These are phyloP conservation scores for Herpetospermum pedunculosum DNA, from an alignment of 306 rosid genomes.

Conservation along the genomic window DNA sequence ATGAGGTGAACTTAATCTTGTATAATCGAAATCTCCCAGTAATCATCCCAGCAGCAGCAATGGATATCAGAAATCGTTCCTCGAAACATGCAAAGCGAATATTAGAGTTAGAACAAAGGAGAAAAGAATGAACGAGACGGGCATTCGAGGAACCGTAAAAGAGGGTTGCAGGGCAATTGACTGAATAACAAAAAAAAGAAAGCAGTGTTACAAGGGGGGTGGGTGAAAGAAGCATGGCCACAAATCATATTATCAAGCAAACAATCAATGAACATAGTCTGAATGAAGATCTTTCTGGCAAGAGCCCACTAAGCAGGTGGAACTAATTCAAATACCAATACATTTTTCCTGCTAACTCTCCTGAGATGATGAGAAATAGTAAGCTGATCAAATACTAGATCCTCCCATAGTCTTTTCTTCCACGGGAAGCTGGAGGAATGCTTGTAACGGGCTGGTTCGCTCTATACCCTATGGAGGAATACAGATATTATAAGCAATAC, in stretches of 20 bases:
- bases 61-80: slow-evolving; percentile 1
- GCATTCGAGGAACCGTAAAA: background rate
- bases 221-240: slow-evolving; percentile 20
- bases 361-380: slow-evolving; percentile 10
- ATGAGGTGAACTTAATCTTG: slow-evolving; percentile 1
- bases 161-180: background rate
- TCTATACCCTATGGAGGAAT: slow-evolving; percentile 57
- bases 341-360: slow-evolving; percentile 28
- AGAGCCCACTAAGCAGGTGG: slow-evolving; percentile 28
- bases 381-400: slow-evolving; percentile 39
- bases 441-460: slow-evolving; percentile 62
- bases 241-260: slow-evolving; percentile 54
- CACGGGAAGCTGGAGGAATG: slow-evolving; percentile 73
- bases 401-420: slow-evolving; percentile 84
- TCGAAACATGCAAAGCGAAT: slow-evolving; percentile 3
- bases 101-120: background rate
- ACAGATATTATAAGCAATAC: background rate
- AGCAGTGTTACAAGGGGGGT: background rate
- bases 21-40: background rate
- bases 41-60: slow-evolving; percentile 8
- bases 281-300: slow-evolving; percentile 23
- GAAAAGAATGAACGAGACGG: background rate
- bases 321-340: slow-evolving; percentile 19
- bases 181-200: background rate
- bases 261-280: slow-evolving; percentile 43